These are phyloP conservation scores for Multifurca ochricompacta DNA, from an alignment of 768 basidiomycete species.

Conservation along the genomic window DNA sequence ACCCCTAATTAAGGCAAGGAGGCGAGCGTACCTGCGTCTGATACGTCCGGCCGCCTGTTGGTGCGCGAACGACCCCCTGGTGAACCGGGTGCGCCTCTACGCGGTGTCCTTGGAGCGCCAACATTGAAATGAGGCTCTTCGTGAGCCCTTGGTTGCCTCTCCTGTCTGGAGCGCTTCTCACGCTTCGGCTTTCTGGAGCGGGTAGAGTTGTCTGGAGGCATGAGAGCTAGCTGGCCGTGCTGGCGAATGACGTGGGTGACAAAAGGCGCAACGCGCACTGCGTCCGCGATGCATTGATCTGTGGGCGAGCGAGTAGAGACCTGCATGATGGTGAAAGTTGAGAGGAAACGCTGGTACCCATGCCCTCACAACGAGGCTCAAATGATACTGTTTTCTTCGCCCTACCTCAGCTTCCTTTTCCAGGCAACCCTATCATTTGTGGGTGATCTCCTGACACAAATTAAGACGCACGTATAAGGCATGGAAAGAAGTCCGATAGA, in stretches of 20 bases:
- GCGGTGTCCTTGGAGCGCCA: conserved; percentile 16
- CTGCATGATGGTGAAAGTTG: conserved; percentile 19
- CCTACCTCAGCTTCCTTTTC: conserved; percentile 13
- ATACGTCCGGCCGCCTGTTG: conserved; percentile 23
- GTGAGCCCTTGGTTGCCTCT: conserved; percentile 8
- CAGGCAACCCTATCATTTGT: conserved; percentile 3
- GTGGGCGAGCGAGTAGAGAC: conserved; percentile 20
- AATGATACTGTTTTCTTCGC: conserved; percentile 7
- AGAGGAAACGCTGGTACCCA: conserved; percentile 21
- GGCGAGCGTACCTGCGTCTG: conserved; percentile 27
- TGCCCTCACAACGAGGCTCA: conserved; percentile 22
- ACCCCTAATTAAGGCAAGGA: neutral
- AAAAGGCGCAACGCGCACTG: conserved; percentile 40
- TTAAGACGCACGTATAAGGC: neutral
- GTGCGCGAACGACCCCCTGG: conserved; percentile 11
- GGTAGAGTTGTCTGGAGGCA: conserved; percentile 45
- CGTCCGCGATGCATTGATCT: conserved; percentile 24
- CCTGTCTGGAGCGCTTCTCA: conserved; percentile 19
- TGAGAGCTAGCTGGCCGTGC: conserved; percentile 43
- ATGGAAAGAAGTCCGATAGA: neutral
- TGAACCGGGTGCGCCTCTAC: conserved; percentile 17
- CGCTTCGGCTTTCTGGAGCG: conserved; percentile 37
- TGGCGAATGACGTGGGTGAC: conserved; percentile 48
- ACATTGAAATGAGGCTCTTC: conserved; percentile 22
- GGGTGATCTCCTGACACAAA: conserved; percentile 8